phyloP scores from a whole-genome alignment of 495 filamentous ascomycete species.

The Trichoderma erinaceum region DNA sequence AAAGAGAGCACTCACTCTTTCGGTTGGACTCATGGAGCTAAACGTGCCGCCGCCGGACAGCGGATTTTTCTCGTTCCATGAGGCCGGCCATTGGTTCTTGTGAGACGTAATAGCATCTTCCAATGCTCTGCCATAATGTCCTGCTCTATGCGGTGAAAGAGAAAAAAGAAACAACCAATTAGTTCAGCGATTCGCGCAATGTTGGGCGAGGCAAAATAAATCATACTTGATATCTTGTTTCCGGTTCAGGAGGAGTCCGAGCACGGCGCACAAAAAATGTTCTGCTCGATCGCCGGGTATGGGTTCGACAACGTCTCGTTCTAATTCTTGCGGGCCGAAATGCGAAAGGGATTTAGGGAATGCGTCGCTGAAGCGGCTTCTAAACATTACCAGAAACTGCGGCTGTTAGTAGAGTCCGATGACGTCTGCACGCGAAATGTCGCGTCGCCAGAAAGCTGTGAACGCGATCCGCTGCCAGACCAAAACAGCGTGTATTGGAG shows the following conservation, averaged over 20 bases:
- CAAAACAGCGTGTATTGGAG: slow-evolving; percentile 15
- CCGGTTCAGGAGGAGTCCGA: slow-evolving; percentile 83
- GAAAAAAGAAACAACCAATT: background rate
- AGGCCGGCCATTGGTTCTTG: slow-evolving; percentile 78
- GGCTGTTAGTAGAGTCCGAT: slow-evolving; percentile 25
- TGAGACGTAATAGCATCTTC: slow-evolving; percentile 89
- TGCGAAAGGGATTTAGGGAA: slow-evolving; percentile 82
- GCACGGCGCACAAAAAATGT: slow-evolving; percentile 77
- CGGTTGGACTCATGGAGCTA: slow-evolving; percentile 65
- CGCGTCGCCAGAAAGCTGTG: slow-evolving; percentile 25
- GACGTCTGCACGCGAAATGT: slow-evolving; percentile 31
- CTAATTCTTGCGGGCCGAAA: slow-evolving; percentile 91
- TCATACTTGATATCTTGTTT: slow-evolving; percentile 98
- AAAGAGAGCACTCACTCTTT: slow-evolving; percentile 61
- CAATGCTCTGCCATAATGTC: slow-evolving; percentile 84
- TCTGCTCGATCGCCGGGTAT: slow-evolving; percentile 80
- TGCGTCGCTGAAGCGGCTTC: slow-evolving; percentile 81
- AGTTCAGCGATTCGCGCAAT: slow-evolving; percentile 15
- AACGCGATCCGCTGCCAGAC: slow-evolving; percentile 25
- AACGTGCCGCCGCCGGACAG: slow-evolving; percentile 73
- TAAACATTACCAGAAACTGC: slow-evolving; percentile 97
- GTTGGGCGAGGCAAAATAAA: slow-evolving; percentile 22
- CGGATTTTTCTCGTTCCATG: slow-evolving; percentile 83
- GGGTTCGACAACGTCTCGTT: slow-evolving; percentile 70
- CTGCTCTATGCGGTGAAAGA: slow-evolving; percentile 45